Evolutionary conservation across 2,329 filamentous ascomycete species (phyloP).

Genomic region (Epichloe sp.): DNA sequence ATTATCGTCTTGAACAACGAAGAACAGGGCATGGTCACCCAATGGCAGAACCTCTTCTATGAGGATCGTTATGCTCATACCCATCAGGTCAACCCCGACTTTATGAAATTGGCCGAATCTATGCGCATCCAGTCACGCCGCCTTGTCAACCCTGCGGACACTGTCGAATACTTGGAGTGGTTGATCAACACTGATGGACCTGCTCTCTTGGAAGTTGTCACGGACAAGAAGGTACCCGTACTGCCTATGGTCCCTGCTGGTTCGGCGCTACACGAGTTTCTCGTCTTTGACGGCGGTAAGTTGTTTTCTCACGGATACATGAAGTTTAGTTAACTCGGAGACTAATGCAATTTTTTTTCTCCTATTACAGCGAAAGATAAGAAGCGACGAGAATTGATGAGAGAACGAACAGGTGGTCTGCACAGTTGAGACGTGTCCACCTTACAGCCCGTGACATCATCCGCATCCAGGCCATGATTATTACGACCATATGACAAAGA

Average conservation of each 20-base stretch:
- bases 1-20: slow-evolving; percentile 91
- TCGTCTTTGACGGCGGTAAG: slow-evolving; percentile 30
- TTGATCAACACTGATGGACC: slow-evolving; percentile 84
- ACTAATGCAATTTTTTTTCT: slow-evolving; percentile 20
- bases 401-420: slow-evolving; percentile 42
- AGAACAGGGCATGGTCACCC: slow-evolving; percentile 97
- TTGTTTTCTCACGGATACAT: not conserved
- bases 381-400: slow-evolving; percentile 53
- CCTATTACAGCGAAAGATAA: slow-evolving; percentile 49
- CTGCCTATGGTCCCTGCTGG: slow-evolving; percentile 93
- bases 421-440: slow-evolving; percentile 18
- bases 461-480: not conserved
- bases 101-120: slow-evolving; percentile 80
- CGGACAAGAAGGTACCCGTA: slow-evolving; percentile 87
- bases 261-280: slow-evolving; percentile 79
- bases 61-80: slow-evolving; percentile 87
- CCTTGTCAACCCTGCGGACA: slow-evolving; percentile 60
- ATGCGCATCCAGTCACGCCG: slow-evolving; percentile 75
- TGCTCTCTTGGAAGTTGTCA: slow-evolving; percentile 81
- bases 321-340: not conserved
- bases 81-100: slow-evolving; percentile 90
- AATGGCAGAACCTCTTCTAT: slow-evolving; percentile 97
- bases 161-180: slow-evolving; percentile 71
- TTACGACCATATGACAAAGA: too few species aligned
- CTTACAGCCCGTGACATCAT: not conserved